A percentile compares a stretch with the other conserved stretches of the same genome.
Evolutionary conservation across 1,139 yeast species (phyloP).

Genomic region (Geotrichum reessii): DNA sequence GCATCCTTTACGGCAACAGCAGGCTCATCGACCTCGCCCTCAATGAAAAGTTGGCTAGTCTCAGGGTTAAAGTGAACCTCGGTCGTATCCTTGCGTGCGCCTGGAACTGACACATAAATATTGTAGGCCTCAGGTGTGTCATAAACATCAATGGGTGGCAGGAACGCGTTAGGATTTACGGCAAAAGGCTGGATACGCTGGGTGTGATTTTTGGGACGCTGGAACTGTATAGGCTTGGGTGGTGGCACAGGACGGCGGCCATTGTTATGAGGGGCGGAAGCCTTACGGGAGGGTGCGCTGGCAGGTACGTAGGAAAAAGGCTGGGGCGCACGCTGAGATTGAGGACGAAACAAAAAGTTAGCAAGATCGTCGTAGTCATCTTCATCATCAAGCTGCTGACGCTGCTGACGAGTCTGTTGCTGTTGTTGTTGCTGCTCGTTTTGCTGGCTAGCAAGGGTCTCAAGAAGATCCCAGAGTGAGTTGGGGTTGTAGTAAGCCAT

Average conservation of each 20-base stretch:
- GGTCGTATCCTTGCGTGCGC: constrained; percentile 48
- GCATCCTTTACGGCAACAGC: constrained; percentile 17
- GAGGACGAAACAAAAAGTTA: neutral
- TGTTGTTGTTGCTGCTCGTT: constrained; percentile 3
- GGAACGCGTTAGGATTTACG: constrained; percentile 7
- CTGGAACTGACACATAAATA: constrained; percentile 49
- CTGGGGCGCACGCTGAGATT: neutral
- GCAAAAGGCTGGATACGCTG: neutral
- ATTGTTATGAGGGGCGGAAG: neutral
- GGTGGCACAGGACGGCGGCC: neutral
- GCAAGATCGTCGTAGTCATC: neutral
- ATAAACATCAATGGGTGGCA: constrained; percentile 51
- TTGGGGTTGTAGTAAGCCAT: constrained; percentile 10
- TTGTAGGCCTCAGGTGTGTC: constrained; percentile 43
- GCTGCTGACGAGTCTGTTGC: too few relatives aligned
- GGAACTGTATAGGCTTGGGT: neutral
- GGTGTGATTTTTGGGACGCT: neutral
- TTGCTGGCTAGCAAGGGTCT: constrained; percentile 9
- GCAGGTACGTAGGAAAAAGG: neutral
- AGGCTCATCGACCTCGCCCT: constrained; percentile 39
- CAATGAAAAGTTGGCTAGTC: constrained; percentile 43
- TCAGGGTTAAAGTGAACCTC: constrained; percentile 53
- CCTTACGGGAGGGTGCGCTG: neutral
- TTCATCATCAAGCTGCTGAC: neutral
- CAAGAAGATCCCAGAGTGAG: constrained; percentile 9